Evolutionary conservation across 176 grass and related monocot genomes (phyloP), one percentile per base, ranked within the genome.

Genomic region (Thinopyrum elongatum): DNA sequence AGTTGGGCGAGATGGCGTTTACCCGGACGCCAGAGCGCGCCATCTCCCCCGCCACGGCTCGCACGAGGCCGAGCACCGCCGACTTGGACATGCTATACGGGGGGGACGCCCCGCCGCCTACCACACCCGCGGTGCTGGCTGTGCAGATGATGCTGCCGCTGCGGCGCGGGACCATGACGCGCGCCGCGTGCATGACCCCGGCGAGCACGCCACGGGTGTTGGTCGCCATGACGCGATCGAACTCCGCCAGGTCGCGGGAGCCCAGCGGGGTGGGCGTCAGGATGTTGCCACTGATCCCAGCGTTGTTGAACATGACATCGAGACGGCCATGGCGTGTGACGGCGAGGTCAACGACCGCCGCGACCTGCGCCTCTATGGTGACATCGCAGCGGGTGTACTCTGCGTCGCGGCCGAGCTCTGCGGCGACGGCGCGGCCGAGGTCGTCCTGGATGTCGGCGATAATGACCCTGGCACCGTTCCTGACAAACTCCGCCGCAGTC

Each of bases 301-400:
- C 91, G 65, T 93, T 93, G 87, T 88, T 93, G 83, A 68, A 78
- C 36, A 93, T 21, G 53, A 96, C 28, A 82, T 96, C 94, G 3
- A 96, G 91, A 2, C 15, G 80, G 16, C 94, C 89, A 31, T 93
- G 86, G 13, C 55, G 67, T 77, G 5, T 4, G 16, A 96, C 74
- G 10, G 89, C 94, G 31, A 87, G 82, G 66, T 93, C 81, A 3
- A 96, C 59, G 22, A 79, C 89, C 14, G 74, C 65, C 6, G 91
- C 89, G 14, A 96, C n/a, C 34, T 92, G 86, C 1, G 87, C 4
- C 80, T 96, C 91, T 44, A 91, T 70, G 3, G 84, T 15, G 62
- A 96, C 91, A 31, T 96, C 89, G 49, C 91, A 93, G 36, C 39
- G 70, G 26, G 90, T 25, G 66, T 88, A 81, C 5, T 49, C 64